phyloP scores from a whole-genome alignment of 2,329 filamentous ascomycete genomes.

The Pezicula carpinea region DNA sequence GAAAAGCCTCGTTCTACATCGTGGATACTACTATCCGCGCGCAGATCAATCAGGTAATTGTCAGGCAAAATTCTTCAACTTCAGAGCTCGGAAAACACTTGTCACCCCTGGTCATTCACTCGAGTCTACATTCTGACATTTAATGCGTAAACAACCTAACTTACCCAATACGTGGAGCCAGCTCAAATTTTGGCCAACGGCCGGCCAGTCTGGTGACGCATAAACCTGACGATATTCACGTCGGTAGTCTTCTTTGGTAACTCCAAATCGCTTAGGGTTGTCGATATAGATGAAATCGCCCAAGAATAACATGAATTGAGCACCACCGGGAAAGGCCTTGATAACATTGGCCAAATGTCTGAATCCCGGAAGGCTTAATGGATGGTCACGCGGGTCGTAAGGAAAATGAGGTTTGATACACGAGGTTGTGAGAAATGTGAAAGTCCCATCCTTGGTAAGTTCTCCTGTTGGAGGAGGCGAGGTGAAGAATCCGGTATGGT shows the following conservation, averaged over 20 bases:
- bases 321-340: slow-evolving; percentile 54
- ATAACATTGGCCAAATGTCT: slow-evolving; percentile 70
- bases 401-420: slow-evolving; percentile 56
- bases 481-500: slow-evolving; percentile 76
- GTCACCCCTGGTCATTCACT: too few species aligned
- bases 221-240: slow-evolving; percentile 96
- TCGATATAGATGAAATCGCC: slow-evolving; percentile 91
- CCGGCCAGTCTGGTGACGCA: slow-evolving; percentile 84
- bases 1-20: too few species aligned
- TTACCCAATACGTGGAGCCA: slow-evolving; percentile 82
- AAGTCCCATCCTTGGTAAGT: slow-evolving; percentile 60
- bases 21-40: too few species aligned
- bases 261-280: slow-evolving; percentile 76
- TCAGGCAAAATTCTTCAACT: too few species aligned
- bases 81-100: too few species aligned
- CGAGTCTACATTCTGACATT: too few species aligned
- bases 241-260: slow-evolving; percentile 69
- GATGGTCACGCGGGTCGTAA: not conserved
- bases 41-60: too few species aligned
- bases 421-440: slow-evolving; percentile 88
- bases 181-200: slow-evolving; percentile 72
- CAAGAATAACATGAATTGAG: slow-evolving; percentile 77
- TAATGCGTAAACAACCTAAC: not conserved
- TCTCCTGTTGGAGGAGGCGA: slow-evolving; percentile 69
- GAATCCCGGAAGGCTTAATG: slow-evolving; percentile 63